Evolutionary conservation across 1,284 basidiomycete species (phyloP), one percentile per base, ranked within the genome.

Genomic region (Coniophora puteana): DNA sequence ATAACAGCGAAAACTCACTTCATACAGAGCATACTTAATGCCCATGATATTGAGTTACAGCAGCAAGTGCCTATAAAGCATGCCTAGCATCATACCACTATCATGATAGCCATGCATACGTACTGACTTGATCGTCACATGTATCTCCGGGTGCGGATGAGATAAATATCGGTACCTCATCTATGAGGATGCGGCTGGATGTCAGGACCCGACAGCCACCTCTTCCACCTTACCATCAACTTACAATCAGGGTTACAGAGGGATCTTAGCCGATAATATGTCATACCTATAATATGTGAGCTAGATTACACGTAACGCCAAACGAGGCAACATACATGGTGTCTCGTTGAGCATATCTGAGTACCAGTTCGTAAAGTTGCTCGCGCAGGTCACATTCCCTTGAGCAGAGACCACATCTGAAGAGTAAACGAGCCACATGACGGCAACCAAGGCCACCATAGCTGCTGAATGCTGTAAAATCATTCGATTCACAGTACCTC

Each of bases 1-100:
- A n/a, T n/a, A n/a, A n/a, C n/a, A 28, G 26, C 14, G 14, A 16
- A 8, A 14, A 45, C 52, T 33, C 32, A 60, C 59, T 59, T 61
- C 37, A 60, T 48, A 40, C 59, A 62, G 4, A 62, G 48, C 59
- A 59, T 62, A 36, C 53, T 55, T 13, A 62, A 47, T n/a, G 57
- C 50, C 41, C 54, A 61, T 4, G 59, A 46, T 21, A 60, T 41
- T 18, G 53, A 53, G 36, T 61, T 62, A 36, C 59, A 62, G 40
- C 59, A 62, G 22, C 59, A 61, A 8, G 46, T 37, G 32, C 48
- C 55, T 58, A 24, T 4, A 11, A 5, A 31, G 8, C 11, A 30
- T 21, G 21, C 18, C 14, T 20, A 24, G 44, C 11, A 12, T 26
- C n/a, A n/a, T n/a, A 30, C 5, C 26, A 20, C n/a, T 5, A 21